phyloP scores from a whole-genome alignment of 2,329 filamentous ascomycete species.

The Fusarium miscanthi region DNA sequence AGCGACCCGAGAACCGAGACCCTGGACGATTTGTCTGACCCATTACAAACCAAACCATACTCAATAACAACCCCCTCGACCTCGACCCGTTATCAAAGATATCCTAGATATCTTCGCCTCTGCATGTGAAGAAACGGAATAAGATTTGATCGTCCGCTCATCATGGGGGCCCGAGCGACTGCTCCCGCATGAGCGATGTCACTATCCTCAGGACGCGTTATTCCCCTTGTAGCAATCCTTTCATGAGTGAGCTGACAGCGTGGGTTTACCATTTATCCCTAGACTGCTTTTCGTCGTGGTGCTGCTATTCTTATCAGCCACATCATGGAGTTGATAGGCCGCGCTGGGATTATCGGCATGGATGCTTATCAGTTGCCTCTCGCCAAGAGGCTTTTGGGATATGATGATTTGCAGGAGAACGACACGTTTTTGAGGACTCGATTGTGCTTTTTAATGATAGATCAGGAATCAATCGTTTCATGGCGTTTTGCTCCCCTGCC shows the following conservation, averaged over 20 bases:
- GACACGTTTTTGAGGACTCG: background rate
- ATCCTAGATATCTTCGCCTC: background rate
- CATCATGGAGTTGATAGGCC: conserved; percentile 15
- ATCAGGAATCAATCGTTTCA: conserved; percentile 6
- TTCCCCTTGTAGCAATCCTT: conserved; percentile 13
- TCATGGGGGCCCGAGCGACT: background rate
- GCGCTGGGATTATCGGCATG: conserved; percentile 29
- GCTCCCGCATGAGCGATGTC: conserved; percentile 15
- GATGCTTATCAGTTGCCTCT: conserved; percentile 42
- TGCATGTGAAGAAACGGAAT: conserved; percentile 25
- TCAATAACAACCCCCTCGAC: background rate
- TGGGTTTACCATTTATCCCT: conserved; percentile 16
- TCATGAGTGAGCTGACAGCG: conserved; percentile 1
- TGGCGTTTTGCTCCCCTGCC: background rate
- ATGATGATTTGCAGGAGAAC: conserved; percentile 9
- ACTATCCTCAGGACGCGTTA: conserved; percentile 19
- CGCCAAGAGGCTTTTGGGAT: conserved; percentile 4
- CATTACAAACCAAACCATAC: conserved; percentile 38
- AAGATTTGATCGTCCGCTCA: background rate
- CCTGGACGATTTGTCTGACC: conserved; percentile 29
- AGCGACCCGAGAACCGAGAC: conserved; percentile 9
- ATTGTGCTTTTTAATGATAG: conserved; percentile 13
- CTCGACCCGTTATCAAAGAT: conserved; percentile 10
- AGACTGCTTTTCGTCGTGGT: background rate
- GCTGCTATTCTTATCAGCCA: conserved; percentile 31